Conservation (phyloP, 148 eudicot genomes). For the Amaranthus cruentus region DNA sequence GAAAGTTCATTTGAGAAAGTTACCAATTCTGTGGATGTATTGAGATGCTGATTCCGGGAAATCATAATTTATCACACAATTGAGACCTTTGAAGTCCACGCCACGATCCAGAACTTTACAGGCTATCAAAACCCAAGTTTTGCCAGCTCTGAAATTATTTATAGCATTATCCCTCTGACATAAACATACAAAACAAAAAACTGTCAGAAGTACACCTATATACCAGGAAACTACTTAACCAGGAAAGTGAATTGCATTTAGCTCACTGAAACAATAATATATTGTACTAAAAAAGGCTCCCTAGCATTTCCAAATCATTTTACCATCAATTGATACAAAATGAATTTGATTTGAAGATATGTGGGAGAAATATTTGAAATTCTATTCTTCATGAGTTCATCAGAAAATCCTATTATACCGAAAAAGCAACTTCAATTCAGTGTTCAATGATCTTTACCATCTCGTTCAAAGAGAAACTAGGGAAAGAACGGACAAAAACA, state of each 20-base stretch:
- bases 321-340: background rate
- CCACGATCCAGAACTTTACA: constrained; percentile 95
- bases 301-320: background rate
- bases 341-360: too few species aligned
- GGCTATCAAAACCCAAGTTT: constrained; percentile 95
- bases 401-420: background rate
- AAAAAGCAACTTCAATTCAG: background rate
- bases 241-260: background rate
- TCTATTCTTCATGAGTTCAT: background rate
- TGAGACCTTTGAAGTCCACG: constrained; percentile 98
- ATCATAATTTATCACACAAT: constrained; percentile 93
- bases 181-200: constrained; percentile 7
- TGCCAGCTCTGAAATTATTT: constrained; percentile 90
- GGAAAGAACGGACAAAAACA: background rate
- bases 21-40: constrained; percentile 96
- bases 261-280: background rate
- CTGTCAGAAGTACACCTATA: background rate
- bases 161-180: constrained; percentile 84
- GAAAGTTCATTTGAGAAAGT: constrained; percentile 9
- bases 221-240: constrained; percentile 4
- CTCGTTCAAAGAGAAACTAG: background rate
- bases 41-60: constrained; percentile 90
- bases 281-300: background rate
- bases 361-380: background rate
- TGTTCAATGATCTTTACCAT: background rate